A percentile compares a stretch with the other conserved stretches of the same genome.
Evolutionary conservation across 2,329 filamentous ascomycete genomes (phyloP).

Genomic region (Scleromitrula shiraiana): DNA sequence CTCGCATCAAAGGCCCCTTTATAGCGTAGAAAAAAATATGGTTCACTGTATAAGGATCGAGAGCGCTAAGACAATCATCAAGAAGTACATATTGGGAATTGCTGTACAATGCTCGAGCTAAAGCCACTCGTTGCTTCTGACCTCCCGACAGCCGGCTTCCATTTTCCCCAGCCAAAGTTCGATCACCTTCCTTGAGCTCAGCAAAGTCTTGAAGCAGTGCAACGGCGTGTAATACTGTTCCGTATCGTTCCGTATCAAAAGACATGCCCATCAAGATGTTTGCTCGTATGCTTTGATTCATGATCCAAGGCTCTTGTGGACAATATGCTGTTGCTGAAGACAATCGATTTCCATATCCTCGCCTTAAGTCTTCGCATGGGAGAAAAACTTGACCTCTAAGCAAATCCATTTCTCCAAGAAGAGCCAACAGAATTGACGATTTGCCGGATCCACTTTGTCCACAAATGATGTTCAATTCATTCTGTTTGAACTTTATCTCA

Average conservation of each 20-base stretch:
- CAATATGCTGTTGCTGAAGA: neutral
- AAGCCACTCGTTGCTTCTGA: neutral
- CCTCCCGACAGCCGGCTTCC: neutral
- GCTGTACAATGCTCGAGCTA: neutral
- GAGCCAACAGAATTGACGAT: neutral
- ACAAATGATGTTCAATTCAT: conserved; percentile 56
- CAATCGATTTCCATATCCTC: neutral
- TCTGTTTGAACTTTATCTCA: conserved; percentile 50
- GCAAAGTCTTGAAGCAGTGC: neutral
- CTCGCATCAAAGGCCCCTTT: neutral
- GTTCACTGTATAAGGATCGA: neutral
- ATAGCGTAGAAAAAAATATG: neutral
- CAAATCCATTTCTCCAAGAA: neutral
- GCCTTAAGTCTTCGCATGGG: no score
- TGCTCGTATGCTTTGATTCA: neutral
- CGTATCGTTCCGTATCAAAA: neutral
- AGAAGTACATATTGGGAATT: neutral
- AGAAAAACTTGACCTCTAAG: neutral
- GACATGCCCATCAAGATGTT: neutral
- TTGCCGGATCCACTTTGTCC: conserved; percentile 30
- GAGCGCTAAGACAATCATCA: neutral
- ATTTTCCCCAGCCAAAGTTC: neutral
- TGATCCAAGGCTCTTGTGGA: neutral
- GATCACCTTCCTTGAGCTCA: neutral
- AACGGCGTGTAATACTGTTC: neutral